A percentile compares a stretch with the other conserved stretches of the same genome.
Conservation (phyloP, 2,329 filamentous ascomycete genomes). For the Plenodomus tracheiphilus region DNA sequence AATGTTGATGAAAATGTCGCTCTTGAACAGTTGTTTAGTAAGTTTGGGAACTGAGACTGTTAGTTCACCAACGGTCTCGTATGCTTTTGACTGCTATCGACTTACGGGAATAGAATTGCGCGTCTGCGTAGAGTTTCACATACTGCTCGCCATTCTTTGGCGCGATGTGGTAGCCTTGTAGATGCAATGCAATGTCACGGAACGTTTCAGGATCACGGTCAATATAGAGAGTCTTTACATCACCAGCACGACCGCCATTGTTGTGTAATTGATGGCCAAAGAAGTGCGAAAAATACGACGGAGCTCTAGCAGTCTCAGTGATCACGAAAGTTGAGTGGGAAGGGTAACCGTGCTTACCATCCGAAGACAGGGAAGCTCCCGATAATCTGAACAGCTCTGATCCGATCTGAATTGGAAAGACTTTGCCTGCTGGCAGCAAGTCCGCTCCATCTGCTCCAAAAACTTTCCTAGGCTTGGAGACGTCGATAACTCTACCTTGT, state of each 20-base stretch:
- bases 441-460: constrained; percentile 29
- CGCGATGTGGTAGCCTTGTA: constrained; percentile 85
- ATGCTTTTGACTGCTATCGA: not conserved
- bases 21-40: constrained; percentile 87
- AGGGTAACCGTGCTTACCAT: constrained; percentile 58
- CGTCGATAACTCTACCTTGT: constrained; percentile 38
- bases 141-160: constrained; percentile 84
- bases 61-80: constrained; percentile 3
- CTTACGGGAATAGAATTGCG: constrained; percentile 88
- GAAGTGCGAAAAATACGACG: constrained; percentile 94
- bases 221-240: constrained; percentile 84
- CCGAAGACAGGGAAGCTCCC: constrained; percentile 70
- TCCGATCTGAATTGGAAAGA: constrained; percentile 72
- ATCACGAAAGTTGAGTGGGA: constrained; percentile 2
- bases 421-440: constrained; percentile 69
- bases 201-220: constrained; percentile 91
- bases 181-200: constrained; percentile 82
- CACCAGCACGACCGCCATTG: constrained; percentile 61
- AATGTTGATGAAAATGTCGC: constrained; percentile 89
- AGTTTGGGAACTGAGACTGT: constrained; percentile 72
- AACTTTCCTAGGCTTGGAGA: constrained; percentile 36
- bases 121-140: constrained; percentile 89
- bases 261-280: constrained; percentile 79
- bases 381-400: constrained; percentile 70
- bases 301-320: constrained; percentile 68